Conservation (phyloP, 495 filamentous ascomycete genomes). For the Penicillium waksmanii region DNA sequence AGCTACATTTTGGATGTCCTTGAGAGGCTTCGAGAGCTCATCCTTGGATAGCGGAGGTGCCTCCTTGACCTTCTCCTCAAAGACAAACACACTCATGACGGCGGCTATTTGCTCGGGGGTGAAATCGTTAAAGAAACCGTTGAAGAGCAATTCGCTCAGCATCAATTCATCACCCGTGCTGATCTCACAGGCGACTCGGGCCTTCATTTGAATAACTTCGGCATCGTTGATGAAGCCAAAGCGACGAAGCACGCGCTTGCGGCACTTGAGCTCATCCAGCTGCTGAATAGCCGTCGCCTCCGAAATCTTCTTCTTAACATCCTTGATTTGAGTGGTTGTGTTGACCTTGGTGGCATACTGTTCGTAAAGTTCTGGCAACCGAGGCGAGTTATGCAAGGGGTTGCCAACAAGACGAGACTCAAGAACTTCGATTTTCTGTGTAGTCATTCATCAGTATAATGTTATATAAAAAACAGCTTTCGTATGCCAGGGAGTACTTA, state of each 20-base stretch:
- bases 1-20: conserved; percentile 83
- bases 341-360: conserved; percentile 81
- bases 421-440: conserved; percentile 89
- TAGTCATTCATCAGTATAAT: conserved; percentile 13
- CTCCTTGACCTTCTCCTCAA: conserved; percentile 89
- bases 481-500: conserved; percentile 32
- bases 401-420: conserved; percentile 89
- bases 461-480: not conserved
- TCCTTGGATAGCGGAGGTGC: conserved; percentile 65
- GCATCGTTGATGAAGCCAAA: conserved; percentile 92
- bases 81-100: conserved; percentile 89
- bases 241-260: conserved; percentile 95
- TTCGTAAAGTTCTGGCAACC: conserved; percentile 78
- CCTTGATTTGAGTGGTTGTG: conserved; percentile 77
- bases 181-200: conserved; percentile 95
- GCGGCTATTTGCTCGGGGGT: conserved; percentile 84
- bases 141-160: conserved; percentile 90
- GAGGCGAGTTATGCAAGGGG: conserved; percentile 85
- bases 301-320: conserved; percentile 80
- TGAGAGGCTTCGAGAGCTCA: conserved; percentile 81
- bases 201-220: conserved; percentile 94
- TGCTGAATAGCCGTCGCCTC: conserved; percentile 85
- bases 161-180: conserved; percentile 91
- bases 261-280: conserved; percentile 91
- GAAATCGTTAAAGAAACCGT: conserved; percentile 96